Percentiles rank a stretch among this genome's conserved stretches.
These are phyloP conservation scores for Saussurea involucrata DNA, from an alignment of 129 eudicot genomes.

Conservation along the genomic window DNA sequence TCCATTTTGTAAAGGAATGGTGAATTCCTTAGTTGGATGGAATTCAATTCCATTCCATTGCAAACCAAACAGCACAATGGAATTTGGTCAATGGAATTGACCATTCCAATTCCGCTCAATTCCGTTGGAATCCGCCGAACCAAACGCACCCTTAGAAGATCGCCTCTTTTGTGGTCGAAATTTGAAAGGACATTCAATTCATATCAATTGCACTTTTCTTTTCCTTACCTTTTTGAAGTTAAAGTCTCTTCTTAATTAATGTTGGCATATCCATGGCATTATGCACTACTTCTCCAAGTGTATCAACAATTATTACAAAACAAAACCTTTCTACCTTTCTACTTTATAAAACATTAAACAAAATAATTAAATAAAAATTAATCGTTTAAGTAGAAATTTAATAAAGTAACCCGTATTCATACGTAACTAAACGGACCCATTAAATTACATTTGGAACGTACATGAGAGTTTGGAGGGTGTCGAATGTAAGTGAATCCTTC, in stretches of 20 bases:
- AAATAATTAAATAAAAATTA: no score
- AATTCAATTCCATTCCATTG: no score
- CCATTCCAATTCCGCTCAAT: no score
- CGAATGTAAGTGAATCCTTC: no score
- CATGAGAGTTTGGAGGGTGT: no score
- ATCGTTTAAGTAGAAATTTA: background rate
- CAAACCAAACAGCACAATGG: no score
- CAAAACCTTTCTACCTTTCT: background rate
- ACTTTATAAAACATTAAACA: background rate
- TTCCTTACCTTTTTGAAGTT: background rate
- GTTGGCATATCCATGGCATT: background rate
- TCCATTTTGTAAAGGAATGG: no score
- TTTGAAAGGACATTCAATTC: background rate
- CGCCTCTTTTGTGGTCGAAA: background rate
- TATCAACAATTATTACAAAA: background rate
- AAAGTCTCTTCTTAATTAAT: background rate
- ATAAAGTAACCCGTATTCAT: background rate
- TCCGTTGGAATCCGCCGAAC: no score
- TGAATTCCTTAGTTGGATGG: no score
- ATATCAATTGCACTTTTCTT: background rate
- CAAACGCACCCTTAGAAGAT: background rate
- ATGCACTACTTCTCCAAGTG: background rate
- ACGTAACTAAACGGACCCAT: no score
- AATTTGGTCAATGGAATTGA: no score
- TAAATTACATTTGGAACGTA: no score